Base-by-base conservation (phyloP, 2,329 filamentous ascomycete species). In the Epichloe typhina region DNA sequence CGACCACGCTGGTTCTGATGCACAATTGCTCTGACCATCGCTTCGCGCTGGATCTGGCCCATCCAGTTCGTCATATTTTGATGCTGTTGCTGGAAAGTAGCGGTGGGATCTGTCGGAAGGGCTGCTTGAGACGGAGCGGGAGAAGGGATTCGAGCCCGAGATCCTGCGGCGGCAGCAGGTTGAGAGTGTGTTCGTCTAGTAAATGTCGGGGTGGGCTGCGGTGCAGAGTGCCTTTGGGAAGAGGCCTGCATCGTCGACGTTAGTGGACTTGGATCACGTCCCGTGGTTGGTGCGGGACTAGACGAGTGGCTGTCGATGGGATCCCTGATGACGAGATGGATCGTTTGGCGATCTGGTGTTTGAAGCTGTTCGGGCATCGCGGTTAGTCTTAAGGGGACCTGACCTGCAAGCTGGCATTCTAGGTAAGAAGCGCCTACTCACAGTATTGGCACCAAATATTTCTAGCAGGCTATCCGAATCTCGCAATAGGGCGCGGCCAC, bases 391-490 rank as follows among this genome's bases (percentile, higher is more conserved):
- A 21, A 4, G 15, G 33, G 13, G 41, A 19, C 19, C n/a, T 37
- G 41, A 19, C 19, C n/a, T 37, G 6, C 23, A 23, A 47, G 41
- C 51, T 23, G 50, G 39, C 49, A 38, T 45, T 46, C 23, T 12
- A 36, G 31, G 12, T 19, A 36, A 44, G 50, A 8, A 36, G 36
- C 4, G 19, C 21, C 39, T 37, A 59, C 72, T 56, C 68, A 80
- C 77, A 49, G 69, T 64, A 53, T 79, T 73, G 51, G 72, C 66
- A 3, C 79, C 78, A 59, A 83, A 77, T 3, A 83, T 64, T 38
- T 79, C 72, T 23, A 72, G 59, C 65, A 84, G 67, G 15, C 73
- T 80, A 52, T 80, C 76, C 11, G 66, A 64, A 38, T 82, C 77
- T 47, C 72, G 72, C 33, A 69, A 62, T 46, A 83, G 65, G 45